These are phyloP conservation scores for Mortierella claussenii DNA, from an alignment of 192 early-diverging fungal genomes.

Conservation along the genomic window DNA sequence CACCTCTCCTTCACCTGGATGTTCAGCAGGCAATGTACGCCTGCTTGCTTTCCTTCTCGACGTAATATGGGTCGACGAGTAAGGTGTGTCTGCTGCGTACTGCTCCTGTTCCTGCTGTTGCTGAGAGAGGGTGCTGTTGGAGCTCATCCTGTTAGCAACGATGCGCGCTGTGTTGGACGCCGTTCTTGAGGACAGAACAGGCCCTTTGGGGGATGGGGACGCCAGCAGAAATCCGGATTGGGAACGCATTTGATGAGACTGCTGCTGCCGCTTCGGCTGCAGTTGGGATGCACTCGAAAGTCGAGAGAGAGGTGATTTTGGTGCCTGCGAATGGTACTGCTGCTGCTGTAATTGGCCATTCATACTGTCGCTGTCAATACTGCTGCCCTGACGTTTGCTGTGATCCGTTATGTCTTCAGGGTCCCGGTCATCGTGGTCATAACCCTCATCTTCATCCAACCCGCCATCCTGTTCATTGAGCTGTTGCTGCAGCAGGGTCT, in stretches of 20 bases:
- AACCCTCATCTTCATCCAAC: conserved; percentile 26
- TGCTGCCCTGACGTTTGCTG: conserved; percentile 37
- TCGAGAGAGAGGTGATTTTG: conserved; percentile 21
- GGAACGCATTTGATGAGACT: conserved; percentile 6
- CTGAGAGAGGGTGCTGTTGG: conserved; percentile 12
- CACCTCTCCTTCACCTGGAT: not conserved
- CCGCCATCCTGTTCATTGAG: conserved; percentile 7
- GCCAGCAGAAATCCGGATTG: conserved; percentile 8
- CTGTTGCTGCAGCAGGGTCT: conserved; percentile 1
- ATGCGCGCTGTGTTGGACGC: not conserved
- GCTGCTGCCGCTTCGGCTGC: conserved; percentile 9
- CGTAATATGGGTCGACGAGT: too few relatives aligned
- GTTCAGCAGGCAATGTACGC: not conserved
- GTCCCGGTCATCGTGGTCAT: conserved; percentile 22
- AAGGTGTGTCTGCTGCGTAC: not conserved
- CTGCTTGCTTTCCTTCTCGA: not conserved
- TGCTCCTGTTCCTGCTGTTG: conserved; percentile 3
- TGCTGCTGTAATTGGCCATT: conserved; percentile 5
- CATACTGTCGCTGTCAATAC: conserved; percentile 36
- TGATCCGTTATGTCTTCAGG: conserved; percentile 47
- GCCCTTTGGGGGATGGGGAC: conserved; percentile 29
- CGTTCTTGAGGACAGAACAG: not conserved
- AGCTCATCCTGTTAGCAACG: conserved; percentile 13
- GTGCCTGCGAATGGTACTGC: conserved; percentile 5
- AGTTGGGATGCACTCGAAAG: not conserved